Evolutionary conservation across 331 rosid genomes (phyloP), one percentile per base, ranked within the genome.

Genomic region (Spiraea crenata): DNA sequence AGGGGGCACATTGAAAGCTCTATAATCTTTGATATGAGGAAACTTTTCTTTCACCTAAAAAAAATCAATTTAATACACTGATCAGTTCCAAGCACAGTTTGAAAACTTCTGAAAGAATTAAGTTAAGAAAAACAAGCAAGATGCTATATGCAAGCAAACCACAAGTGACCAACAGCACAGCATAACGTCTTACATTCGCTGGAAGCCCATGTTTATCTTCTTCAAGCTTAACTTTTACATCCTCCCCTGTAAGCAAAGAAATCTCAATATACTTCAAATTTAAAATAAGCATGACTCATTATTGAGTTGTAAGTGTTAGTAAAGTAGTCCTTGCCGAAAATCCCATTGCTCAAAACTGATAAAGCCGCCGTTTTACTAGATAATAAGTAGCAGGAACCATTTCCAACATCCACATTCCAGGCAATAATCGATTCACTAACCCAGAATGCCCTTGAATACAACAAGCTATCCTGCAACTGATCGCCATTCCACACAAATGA

Each of bases 401-500:
- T 72, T 65, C 82, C 82, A 79, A 74, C 74, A 74, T 89, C 93
- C 42, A 82, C 83, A 40, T 91, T 83, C 99, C 99, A 93, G 39
- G 97, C 97, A 71, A 93, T 86, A 50, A 85, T 76, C 14, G 80
- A 85, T 61, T 85, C 81, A 61, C 69, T 79, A 12, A 91, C 89
- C 95, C 99, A 93, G 76, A 75, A 81, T 49, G 97, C 96, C 84
- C 89, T 85, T 66, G 97, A 89, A 64, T 80, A 83, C 77, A 77
- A 35, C 73, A 89, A 78, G 69, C 77, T 72, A 69, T 80, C 81
- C 57, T 79, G 82, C 82, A 90, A 72, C 89, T 87, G 79, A 39
- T 17, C 19, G 42, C 50, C 49, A 37, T 37, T 60, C 20, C 15
- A 38, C 31, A 40, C 51, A 63, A 9, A 63, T 19, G 10, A 3